Percentiles rank a stretch among this genome's conserved stretches.
Conservation (phyloP, 192 early-diverging fungal species). For the Backusella circina region DNA sequence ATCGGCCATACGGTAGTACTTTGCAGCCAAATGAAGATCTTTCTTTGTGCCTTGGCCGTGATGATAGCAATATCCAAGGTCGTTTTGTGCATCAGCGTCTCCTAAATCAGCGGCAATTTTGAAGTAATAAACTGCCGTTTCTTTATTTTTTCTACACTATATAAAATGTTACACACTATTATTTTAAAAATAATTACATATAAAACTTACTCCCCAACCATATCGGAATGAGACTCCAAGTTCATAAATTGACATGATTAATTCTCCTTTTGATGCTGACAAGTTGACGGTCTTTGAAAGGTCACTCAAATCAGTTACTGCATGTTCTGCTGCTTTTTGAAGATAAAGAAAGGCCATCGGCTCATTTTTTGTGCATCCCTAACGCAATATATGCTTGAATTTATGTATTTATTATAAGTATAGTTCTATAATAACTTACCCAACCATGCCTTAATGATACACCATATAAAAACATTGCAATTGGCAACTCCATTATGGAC, state of each 20-base stretch:
- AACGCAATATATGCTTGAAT: slow-evolving; percentile 5
- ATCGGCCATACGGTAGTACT: slow-evolving; percentile 73
- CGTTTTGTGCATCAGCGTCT: slow-evolving; percentile 32
- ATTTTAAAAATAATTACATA: neutral
- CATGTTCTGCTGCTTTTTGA: slow-evolving; percentile 68
- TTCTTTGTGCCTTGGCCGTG: slow-evolving; percentile 70
- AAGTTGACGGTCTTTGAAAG: slow-evolving; percentile 32
- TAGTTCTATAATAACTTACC: slow-evolving; percentile 36
- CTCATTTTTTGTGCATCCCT: slow-evolving; percentile 67
- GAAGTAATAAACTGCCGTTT: slow-evolving; percentile 74
- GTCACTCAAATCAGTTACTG: slow-evolving; percentile 56
- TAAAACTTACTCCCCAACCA: slow-evolving; percentile 69
- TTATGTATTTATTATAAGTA: neutral
- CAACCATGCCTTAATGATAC: slow-evolving; percentile 78
- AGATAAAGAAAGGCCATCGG: slow-evolving; percentile 67
- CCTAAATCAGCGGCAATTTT: slow-evolving; percentile 71
- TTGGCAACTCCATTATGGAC: slow-evolving; percentile 58
- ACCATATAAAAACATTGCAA: slow-evolving; percentile 79
- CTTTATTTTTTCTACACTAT: slow-evolving; percentile 49
- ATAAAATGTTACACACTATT: neutral
- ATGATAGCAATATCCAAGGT: slow-evolving; percentile 64
- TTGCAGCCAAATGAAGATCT: slow-evolving; percentile 66
- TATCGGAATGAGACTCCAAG: slow-evolving; percentile 74
- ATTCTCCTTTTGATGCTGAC: slow-evolving; percentile 60
- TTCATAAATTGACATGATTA: slow-evolving; percentile 80